These are phyloP conservation scores for Plenodomus biglobosus DNA, from an alignment of 2,329 filamentous ascomycete species.

Conservation along the genomic window DNA sequence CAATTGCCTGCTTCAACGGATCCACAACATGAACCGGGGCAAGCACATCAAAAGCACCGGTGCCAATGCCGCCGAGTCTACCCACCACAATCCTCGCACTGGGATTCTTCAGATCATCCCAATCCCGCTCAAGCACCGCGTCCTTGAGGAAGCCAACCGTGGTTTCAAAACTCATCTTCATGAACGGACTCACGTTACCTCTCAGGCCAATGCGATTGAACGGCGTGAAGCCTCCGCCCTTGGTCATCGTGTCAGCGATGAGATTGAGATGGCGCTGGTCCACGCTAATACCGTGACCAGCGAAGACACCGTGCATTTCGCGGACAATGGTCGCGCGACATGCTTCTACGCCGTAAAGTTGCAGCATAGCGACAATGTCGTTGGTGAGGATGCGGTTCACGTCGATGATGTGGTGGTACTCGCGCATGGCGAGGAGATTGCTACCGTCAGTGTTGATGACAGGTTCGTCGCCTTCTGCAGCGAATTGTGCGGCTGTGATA, in stretches of 20 bases:
- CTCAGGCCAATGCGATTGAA: conserved; percentile 91
- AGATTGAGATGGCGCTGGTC: conserved; percentile 91
- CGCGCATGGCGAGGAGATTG: conserved; percentile 88
- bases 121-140: conserved; percentile 85
- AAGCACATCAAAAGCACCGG: conserved; percentile 88
- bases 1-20: conserved; percentile 24
- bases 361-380: conserved; percentile 83
- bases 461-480: conserved; percentile 51
- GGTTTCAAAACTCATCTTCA: conserved; percentile 99
- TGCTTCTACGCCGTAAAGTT: conserved; percentile 89
- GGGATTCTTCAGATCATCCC: conserved; percentile 82
- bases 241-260: conserved; percentile 98
- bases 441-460: conserved; percentile 77
- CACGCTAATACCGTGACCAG: conserved; percentile 86
- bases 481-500: conserved; percentile 68
- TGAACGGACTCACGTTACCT: conserved; percentile 84
- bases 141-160: conserved; percentile 92
- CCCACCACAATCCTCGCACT: conserved; percentile 89
- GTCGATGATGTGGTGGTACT: conserved; percentile 81
- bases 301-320: conserved; percentile 84
- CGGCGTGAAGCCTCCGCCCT: conserved; percentile 81
- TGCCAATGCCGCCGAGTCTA: conserved; percentile 78
- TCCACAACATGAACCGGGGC: conserved; percentile 35
- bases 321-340: conserved; percentile 82
- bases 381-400: conserved; percentile 87